Evolutionary conservation across 768 basidiomycete genomes (phyloP), one percentile per base, ranked within the genome.

Genomic region (Cytidiella melzeri): DNA sequence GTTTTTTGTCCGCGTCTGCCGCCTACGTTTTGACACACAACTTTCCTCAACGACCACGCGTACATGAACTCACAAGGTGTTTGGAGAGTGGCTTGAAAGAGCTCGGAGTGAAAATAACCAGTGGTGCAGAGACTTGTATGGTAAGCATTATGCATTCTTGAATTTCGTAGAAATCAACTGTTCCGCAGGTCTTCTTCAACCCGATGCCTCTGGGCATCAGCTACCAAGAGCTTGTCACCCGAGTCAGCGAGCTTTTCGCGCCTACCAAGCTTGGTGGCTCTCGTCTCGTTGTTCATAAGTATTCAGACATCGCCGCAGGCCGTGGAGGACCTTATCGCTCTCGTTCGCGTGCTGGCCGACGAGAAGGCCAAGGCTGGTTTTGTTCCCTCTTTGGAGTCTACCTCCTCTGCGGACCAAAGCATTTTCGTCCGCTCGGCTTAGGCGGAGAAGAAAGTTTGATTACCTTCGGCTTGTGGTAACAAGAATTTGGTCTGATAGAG

Each of bases 11-110:
- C 5, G 92, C 83, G 9, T 81, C 81, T 5, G 91, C 88, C 2
- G 87, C 91, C n/a, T 93, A 89, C 61, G 90, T 90, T 9, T 71
- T 97, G 48, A 83, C 85, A 5, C 67, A 92, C 69, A 86, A 93
- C 64, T 87, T 95, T 63, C 79, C 87, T 0, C 75, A 78, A 48
- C 73, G 97, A 34, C 71, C 76, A 9, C 71, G 66, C 3, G 92
- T 92, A 0, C 95, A 98, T 61, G 70, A 69, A 0, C 80, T 93
- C 18, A 71, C 93, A 0, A 76, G 72, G 55, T 76, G 70, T 57
- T 74, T 96, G 25, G 84, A 89, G 57, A 64, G 65, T 21, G 85
- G 85, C 13, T 72, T 97, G 4, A 73, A 79, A 52, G 81, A 80
- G 19, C 71, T 90, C 19, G 93, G 92, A 5, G 84, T 79, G 4